Conservation (phyloP, 2,329 filamentous ascomycete genomes). For the Penicillium decumbens region DNA sequence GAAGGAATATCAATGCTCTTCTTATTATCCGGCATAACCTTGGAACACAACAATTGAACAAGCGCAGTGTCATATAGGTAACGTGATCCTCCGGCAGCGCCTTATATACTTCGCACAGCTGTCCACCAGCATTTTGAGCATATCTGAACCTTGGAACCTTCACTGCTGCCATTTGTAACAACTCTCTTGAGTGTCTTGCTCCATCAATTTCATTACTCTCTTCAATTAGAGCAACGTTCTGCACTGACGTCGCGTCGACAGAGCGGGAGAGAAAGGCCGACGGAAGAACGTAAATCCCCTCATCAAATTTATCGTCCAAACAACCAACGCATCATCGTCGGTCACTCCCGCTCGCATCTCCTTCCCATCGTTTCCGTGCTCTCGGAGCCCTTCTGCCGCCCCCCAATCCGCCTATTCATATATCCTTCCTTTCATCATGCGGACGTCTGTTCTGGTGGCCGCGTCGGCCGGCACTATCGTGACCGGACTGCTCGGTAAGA, state of each 20-base stretch:
- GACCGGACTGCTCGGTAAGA: constrained; percentile 53
- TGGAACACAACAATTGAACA: no score
- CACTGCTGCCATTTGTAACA: no score
- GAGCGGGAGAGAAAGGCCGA: constrained; percentile 33
- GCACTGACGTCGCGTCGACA: constrained; percentile 5
- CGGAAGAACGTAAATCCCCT: constrained; percentile 37
- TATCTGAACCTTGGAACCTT: no score
- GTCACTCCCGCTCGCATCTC: constrained; percentile 3
- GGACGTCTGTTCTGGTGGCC: constrained; percentile 55
- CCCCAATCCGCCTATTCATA: constrained; percentile 3
- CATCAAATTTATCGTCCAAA: constrained; percentile 30
- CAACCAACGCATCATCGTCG: constrained; percentile 6
- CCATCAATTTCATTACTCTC: no score
- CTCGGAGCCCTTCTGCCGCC: not conserved
- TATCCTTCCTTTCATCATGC: constrained; percentile 39
- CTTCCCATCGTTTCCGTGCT: constrained; percentile 4
- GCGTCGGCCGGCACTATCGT: constrained; percentile 56
- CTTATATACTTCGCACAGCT: not conserved
- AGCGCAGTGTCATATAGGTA: no score
- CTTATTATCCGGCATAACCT: no score
- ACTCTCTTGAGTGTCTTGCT: no score
- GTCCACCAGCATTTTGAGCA: not conserved
- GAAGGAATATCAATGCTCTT: no score
- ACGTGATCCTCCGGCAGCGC: no score
- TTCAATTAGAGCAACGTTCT: not conserved